phyloP scores from a whole-genome alignment of 306 rosid genomes.

The Lagenaria siceraria region DNA sequence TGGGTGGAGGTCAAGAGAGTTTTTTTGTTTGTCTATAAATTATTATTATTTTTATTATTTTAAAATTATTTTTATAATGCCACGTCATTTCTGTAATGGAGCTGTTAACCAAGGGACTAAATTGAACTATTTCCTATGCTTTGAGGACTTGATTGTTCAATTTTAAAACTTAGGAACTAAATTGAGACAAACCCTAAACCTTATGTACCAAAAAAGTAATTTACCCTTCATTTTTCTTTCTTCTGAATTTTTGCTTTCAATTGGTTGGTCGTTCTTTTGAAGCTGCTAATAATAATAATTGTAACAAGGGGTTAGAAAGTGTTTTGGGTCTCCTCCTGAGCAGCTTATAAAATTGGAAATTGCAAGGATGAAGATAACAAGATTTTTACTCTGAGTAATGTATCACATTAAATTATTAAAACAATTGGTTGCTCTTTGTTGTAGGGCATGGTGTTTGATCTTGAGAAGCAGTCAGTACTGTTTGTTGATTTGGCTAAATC shows the following conservation, averaged over 20 bases:
- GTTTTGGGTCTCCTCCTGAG: background rate
- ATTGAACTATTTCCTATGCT: too few relatives aligned
- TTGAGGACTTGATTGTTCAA: too few relatives aligned
- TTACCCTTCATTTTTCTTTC: background rate
- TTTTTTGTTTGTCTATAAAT: too few relatives aligned
- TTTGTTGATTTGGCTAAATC: slow-evolving; percentile 90
- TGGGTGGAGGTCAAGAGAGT: too few relatives aligned
- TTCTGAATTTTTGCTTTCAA: background rate
- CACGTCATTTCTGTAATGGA: too few relatives aligned
- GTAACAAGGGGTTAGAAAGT: background rate
- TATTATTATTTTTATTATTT: too few relatives aligned
- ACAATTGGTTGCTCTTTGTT: slow-evolving; percentile 16
- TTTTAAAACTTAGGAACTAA: too few relatives aligned
- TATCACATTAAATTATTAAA: background rate
- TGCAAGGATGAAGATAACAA: background rate
- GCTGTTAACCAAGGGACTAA: too few relatives aligned
- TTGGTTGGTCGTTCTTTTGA: background rate
- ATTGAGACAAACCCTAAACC: too few relatives aligned
- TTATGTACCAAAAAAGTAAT: too few relatives aligned
- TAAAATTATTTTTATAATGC: too few relatives aligned
- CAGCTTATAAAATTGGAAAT: background rate
- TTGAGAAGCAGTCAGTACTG: slow-evolving; percentile 73
- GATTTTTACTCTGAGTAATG: background rate
- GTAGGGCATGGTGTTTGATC: slow-evolving; percentile 97
- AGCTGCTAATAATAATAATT: background rate